These are phyloP conservation scores for Trapa incisa DNA, from an alignment of 345 rosid species.

Conservation along the genomic window DNA sequence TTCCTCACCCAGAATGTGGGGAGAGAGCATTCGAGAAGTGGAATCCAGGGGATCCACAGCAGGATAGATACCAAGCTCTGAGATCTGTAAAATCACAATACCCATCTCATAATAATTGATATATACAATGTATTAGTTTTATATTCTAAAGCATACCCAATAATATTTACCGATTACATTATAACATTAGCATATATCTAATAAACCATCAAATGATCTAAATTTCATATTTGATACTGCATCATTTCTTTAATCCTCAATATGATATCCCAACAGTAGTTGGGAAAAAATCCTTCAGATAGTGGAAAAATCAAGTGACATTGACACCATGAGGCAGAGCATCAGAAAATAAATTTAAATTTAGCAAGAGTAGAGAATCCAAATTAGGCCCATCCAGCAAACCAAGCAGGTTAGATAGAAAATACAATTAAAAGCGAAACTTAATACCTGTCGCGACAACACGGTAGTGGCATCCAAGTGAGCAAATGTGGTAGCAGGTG, in stretches of 20 bases:
- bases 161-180: too few species aligned
- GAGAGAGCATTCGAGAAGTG: slow-evolving; percentile 96
- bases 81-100: slow-evolving; percentile 35
- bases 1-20: slow-evolving; percentile 84
- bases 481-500: slow-evolving; percentile 94
- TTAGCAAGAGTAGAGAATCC: background rate
- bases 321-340: too few species aligned
- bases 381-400: background rate
- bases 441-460: slow-evolving; percentile 75
- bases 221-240: too few species aligned
- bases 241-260: too few species aligned
- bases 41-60: slow-evolving; percentile 98
- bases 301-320: too few species aligned
- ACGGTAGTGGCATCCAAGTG: slow-evolving; percentile 99
- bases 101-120: background rate
- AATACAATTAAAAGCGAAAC: background rate
- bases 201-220: too few species aligned
- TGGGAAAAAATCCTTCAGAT: too few species aligned
- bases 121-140: too few species aligned
- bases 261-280: too few species aligned
- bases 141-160: too few species aligned
- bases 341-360: too few species aligned
- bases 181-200: too few species aligned
- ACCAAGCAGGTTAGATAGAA: background rate
- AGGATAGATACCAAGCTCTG: slow-evolving; percentile 98